phyloP scores from a whole-genome alignment of 2,329 filamentous ascomycete genomes.

The Botrytis pseudocinerea region DNA sequence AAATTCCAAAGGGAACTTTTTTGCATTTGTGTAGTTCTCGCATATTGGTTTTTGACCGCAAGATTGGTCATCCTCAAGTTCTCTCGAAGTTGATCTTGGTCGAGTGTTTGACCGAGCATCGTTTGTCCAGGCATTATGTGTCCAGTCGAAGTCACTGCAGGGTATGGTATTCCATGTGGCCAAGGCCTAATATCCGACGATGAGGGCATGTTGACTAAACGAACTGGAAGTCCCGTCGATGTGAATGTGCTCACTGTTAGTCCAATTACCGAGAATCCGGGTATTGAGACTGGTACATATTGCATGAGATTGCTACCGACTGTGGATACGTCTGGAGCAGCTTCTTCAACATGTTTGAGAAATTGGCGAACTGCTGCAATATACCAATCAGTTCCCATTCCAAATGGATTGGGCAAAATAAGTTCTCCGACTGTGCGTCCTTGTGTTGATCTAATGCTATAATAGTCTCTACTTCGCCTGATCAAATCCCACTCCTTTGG shows the following conservation, averaged over 20 bases:
- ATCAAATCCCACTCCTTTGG: background rate
- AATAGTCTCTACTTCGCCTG: background rate
- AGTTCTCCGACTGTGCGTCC: background rate
- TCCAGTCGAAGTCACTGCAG: background rate
- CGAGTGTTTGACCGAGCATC: background rate
- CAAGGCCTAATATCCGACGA: background rate
- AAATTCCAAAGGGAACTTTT: background rate
- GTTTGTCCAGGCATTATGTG: background rate
- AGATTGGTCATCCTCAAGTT: background rate
- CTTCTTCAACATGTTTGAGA: background rate
- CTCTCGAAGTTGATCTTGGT: background rate
- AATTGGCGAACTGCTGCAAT: background rate
- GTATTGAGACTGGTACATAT: background rate
- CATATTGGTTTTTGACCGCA: background rate
- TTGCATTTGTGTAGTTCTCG: background rate
- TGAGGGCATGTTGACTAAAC: background rate
- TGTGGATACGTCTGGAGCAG: background rate
- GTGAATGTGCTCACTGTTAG: background rate
- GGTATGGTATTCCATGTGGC: background rate
- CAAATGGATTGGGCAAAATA: constrained; percentile 3
- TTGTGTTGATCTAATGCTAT: background rate
- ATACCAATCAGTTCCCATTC: constrained; percentile 4
- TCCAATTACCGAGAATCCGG: background rate
- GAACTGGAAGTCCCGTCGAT: background rate
- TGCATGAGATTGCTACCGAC: background rate